phyloP scores from a whole-genome alignment of 73 alveolate species.

The Stentor roeselii region DNA sequence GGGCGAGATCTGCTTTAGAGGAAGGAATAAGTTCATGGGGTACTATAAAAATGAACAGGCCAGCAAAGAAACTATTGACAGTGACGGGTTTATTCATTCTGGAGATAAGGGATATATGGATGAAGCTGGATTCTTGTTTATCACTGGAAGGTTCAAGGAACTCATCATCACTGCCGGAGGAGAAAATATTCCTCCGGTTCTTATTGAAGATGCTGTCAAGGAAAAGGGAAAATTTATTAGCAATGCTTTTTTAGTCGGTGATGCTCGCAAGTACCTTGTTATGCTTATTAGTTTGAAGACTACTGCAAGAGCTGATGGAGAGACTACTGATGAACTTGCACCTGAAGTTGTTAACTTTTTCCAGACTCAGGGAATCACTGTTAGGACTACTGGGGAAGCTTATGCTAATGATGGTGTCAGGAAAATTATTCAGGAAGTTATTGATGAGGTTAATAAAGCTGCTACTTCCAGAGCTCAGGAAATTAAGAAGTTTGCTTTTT shows the following conservation, averaged over 20 bases:
- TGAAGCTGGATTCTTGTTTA: constrained; percentile 72
- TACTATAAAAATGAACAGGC: constrained; percentile 83
- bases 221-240: constrained; percentile 65
- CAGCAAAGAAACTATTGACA: constrained; percentile 80
- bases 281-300: constrained; percentile 61
- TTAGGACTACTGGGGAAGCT: constrained; percentile 23
- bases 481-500: constrained; percentile 63
- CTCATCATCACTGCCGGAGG: constrained; percentile 96
- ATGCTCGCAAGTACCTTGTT: constrained; percentile 57
- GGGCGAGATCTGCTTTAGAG: constrained; percentile 96
- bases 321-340: constrained; percentile 60
- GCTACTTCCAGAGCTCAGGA: constrained; percentile 53
- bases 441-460: constrained; percentile 10
- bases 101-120: constrained; percentile 94
- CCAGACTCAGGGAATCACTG: constrained; percentile 9
- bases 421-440: constrained; percentile 10
- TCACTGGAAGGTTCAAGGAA: constrained; percentile 69
- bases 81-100: constrained; percentile 86
- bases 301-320: constrained; percentile 41
- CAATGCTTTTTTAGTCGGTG: constrained; percentile 83
- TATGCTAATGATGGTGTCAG: neutral
- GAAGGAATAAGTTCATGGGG: constrained; percentile 90
- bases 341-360: constrained; percentile 57
- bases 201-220: constrained; percentile 77
- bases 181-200: constrained; percentile 95